Evolutionary conservation across 2,329 filamentous ascomycete genomes (phyloP).

Genomic region (Podosphaera fusca): DNA sequence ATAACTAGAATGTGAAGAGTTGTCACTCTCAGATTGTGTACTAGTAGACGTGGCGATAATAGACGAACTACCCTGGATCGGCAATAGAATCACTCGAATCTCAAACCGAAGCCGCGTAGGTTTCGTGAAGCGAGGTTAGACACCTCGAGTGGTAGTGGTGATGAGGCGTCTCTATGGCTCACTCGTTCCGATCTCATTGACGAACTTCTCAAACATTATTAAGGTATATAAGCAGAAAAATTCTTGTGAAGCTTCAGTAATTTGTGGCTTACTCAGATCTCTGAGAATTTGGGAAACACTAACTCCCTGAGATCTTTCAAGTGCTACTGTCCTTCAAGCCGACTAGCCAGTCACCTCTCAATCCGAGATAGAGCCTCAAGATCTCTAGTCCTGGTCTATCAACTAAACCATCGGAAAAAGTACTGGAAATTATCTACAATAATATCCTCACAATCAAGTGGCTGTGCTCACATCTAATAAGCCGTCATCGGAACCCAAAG

Average conservation of each 20-base stretch:
- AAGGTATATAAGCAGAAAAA: constrained; percentile 8
- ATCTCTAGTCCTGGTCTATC: background rate
- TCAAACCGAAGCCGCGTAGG: background rate
- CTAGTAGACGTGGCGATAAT: too few species aligned
- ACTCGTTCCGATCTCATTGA: constrained; percentile 6
- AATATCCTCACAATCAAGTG: background rate
- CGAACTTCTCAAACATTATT: constrained; percentile 9
- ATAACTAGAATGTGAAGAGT: too few species aligned
- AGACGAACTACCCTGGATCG: background rate
- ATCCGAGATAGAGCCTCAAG: background rate
- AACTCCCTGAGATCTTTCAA: too few species aligned
- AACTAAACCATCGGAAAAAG: background rate
- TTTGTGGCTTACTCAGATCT: background rate
- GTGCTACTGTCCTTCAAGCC: background rate
- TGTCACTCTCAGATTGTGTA: too few species aligned
- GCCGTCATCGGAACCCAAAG: background rate
- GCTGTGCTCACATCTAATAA: background rate
- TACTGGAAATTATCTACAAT: background rate
- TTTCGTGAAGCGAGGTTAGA: background rate
- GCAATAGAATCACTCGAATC: background rate
- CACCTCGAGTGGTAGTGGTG: background rate
- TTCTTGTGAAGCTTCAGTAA: constrained; percentile 3
- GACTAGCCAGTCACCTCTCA: background rate
- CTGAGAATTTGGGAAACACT: background rate
- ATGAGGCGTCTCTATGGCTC: background rate